These are phyloP conservation scores for Polytrichum formosum DNA, from an alignment of 225 moss, liverwort and hornwort species.

Conservation along the genomic window DNA sequence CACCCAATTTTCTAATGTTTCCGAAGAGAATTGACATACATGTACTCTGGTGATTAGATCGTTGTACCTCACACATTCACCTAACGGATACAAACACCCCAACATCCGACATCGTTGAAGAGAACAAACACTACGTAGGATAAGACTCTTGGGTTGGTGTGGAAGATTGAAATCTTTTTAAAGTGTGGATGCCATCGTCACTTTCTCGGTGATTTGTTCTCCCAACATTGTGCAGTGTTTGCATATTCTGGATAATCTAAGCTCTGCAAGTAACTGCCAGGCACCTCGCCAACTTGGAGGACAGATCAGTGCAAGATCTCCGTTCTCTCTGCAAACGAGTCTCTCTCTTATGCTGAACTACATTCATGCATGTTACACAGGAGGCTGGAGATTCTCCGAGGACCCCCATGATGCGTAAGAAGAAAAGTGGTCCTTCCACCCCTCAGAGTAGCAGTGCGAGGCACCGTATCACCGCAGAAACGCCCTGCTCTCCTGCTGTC, in stretches of 20 bases:
- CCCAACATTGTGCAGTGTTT: not conserved
- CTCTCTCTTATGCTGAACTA: constrained; percentile 11
- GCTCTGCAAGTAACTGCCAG: constrained; percentile 8
- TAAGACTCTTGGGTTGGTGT: no score
- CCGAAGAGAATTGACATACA: no score
- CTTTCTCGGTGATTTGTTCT: not conserved
- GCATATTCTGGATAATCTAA: constrained; percentile 2
- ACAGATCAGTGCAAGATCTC: constrained; percentile 2
- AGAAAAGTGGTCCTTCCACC: constrained; percentile 37
- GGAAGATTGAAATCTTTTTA: no score
- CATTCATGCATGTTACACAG: constrained; percentile 9
- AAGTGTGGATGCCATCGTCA: not conserved
- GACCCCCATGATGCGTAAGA: constrained; percentile 28
- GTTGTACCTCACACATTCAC: no score
- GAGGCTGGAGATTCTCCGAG: constrained; percentile 19
- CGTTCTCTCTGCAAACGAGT: constrained; percentile 4
- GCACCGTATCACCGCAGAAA: constrained; percentile 41
- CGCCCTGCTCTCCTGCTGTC: constrained; percentile 39
- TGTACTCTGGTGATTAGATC: no score
- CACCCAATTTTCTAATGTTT: no score
- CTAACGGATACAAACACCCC: no score
- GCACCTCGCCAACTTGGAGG: constrained; percentile 6
- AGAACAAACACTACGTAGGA: no score
- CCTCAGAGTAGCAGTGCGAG: constrained; percentile 47
- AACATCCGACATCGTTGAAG: no score